Percentiles rank a stretch among this genome's conserved stretches.
phyloP scores from a whole-genome alignment of 2,329 filamentous ascomycete genomes.

The Xylariaceae sp. region DNA sequence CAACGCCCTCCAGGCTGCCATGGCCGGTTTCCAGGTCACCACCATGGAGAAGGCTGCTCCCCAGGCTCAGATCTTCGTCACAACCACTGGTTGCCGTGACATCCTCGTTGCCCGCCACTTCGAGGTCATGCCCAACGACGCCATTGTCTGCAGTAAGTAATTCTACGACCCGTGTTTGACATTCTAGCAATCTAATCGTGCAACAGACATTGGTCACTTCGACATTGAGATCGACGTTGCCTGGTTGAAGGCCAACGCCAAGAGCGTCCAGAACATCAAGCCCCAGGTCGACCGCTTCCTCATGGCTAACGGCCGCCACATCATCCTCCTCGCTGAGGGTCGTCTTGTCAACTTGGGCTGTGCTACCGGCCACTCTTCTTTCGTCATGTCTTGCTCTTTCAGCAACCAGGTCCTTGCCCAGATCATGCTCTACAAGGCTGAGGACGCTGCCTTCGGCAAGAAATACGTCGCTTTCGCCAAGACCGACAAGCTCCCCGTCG shows the following conservation, averaged over 20 bases:
- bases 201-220: conserved; percentile 91
- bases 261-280: conserved; percentile 97
- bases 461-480: conserved; percentile 97
- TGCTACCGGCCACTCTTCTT: conserved; percentile 97
- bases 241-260: conserved; percentile 96
- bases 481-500: conserved; percentile 80
- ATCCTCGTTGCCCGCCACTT: conserved; percentile 92
- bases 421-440: conserved; percentile 95
- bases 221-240: conserved; percentile 99
- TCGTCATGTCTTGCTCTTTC: conserved; percentile 99
- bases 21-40: conserved; percentile 93
- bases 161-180: background rate
- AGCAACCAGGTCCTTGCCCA: conserved; percentile 99
- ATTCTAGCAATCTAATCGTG: conserved; percentile 22
- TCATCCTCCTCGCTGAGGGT: conserved; percentile 97
- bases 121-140: conserved; percentile 91
- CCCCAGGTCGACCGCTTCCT: conserved; percentile 98
- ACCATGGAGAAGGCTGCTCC: conserved; percentile 96
- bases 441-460: conserved; percentile 78
- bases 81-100: conserved; percentile 97
- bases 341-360: conserved; percentile 99
- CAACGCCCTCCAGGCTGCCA: conserved; percentile 98
- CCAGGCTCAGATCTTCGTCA: conserved; percentile 95
- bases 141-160: conserved; percentile 89
- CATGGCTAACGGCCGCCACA: conserved; percentile 89